phyloP scores from a whole-genome alignment of 1,284 basidiomycete species.

The Porogramme epimiltina region DNA sequence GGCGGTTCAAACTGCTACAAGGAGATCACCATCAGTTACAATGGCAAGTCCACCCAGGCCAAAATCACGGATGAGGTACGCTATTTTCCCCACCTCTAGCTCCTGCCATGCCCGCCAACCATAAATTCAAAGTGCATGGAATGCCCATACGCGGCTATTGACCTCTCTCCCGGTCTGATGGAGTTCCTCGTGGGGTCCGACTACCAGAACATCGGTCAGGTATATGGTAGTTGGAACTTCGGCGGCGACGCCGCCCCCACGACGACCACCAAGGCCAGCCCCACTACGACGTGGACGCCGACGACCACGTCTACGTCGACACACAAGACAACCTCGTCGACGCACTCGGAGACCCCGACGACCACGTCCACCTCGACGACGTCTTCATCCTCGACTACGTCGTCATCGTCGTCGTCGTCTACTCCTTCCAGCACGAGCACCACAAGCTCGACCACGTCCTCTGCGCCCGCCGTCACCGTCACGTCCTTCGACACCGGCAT shows the following conservation, averaged over 20 bases:
- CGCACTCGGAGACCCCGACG: neutral
- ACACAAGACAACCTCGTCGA: conserved; percentile 6
- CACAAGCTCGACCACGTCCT: conserved; percentile 3
- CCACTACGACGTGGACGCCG: conserved; percentile 12
- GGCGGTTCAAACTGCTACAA: conserved; percentile 20
- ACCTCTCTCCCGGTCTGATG: conserved; percentile 81
- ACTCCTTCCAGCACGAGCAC: conserved; percentile 12
- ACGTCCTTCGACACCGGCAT: conserved; percentile 21
- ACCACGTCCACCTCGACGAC: neutral
- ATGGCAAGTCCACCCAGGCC: conserved; percentile 18
- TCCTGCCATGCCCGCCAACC: neutral
- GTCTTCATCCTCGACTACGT: conserved; percentile 9
- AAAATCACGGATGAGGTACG: conserved; percentile 28
- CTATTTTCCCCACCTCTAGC: neutral
- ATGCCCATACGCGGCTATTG: conserved; percentile 74
- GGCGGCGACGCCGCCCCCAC: conserved; percentile 16
- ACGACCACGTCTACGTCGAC: conserved; percentile 14
- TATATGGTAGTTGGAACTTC: conserved; percentile 24
- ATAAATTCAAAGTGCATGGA: conserved; percentile 55
- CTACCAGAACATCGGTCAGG: conserved; percentile 24
- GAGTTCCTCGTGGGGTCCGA: conserved; percentile 45
- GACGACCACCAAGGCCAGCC: conserved; percentile 8
- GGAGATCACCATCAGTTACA: conserved; percentile 18
- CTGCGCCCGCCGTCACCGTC: conserved; percentile 8
- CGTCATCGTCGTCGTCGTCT: conserved; percentile 22